Evolutionary conservation across 2,329 filamentous ascomycete species (phyloP), one percentile per base, ranked within the genome.

Genomic region (Sphaerostilbella broomeana): DNA sequence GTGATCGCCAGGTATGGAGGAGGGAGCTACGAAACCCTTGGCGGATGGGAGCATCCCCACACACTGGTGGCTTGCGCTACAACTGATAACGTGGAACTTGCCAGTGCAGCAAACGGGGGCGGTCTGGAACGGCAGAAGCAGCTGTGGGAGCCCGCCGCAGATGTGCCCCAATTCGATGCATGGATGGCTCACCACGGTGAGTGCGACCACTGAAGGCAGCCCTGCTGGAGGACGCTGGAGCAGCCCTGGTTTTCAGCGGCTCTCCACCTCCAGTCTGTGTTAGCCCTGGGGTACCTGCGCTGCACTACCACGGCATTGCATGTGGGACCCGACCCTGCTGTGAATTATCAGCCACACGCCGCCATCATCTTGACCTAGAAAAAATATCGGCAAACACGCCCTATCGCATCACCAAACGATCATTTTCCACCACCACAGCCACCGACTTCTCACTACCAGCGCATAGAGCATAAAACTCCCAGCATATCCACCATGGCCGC

Each of bases 401-500:
- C 22, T 25, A 8, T 25, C 22, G 7, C 9, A 7, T n/a, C n/a
- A 33, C 19, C 24, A 30, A 12, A 9, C 10, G 5, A 29, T 29
- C 26, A 31, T 20, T 19, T 18, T 35, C 15, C 11, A 13, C 21
- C 29, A 29, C 7, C 35, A 21, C 29, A n/a, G n/a, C n/a, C n/a
- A n/a, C n/a, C n/a, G n/a, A n/a, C n/a, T n/a, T 6, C 25, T n/a
- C 9, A 30, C 33, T 12, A 13, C 27, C 11, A 13, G 27, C 27
- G 27, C 27, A 29, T 13, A 8, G 15, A 8, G 8, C 15, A 5
- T 9, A 21, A 36, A n/a, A n/a, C n/a, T n/a, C n/a, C n/a, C 11
- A 9, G 29, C 33, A 22, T 16, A 19, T 27, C 11, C 32, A 44
- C 65, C 35, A 95, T 97, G 90, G 90, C 90, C 41, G 89, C 90